These are phyloP conservation scores for Cystobasidium slooffiae DNA, from an alignment of 1,284 basidiomycete genomes.

Conservation along the genomic window DNA sequence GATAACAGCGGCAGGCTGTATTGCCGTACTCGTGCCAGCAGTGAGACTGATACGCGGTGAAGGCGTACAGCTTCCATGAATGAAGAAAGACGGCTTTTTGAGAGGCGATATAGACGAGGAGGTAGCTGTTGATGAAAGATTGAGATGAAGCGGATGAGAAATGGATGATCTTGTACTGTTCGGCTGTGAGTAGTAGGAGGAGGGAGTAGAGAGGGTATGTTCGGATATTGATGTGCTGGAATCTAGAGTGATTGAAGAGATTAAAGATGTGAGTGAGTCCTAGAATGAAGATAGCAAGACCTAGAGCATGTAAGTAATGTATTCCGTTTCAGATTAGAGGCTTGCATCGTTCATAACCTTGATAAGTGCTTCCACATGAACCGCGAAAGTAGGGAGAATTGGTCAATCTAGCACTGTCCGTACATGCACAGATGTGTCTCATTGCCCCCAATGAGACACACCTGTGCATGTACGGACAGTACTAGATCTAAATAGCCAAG, in stretches of 20 bases:
- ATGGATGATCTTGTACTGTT: conserved; percentile 1
- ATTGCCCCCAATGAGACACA: neutral
- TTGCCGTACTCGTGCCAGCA: neutral
- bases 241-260: conserved; percentile 6
- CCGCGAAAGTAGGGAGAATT: neutral
- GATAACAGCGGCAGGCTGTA: neutral
- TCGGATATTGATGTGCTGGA: neutral
- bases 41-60: neutral
- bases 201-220: conserved; percentile 5
- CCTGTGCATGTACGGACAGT: neutral
- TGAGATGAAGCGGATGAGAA: neutral
- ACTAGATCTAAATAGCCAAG: neutral
- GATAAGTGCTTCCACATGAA: too few species aligned
- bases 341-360: neutral
- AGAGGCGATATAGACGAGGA: neutral
- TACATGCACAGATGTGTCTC: neutral
- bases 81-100: neutral
- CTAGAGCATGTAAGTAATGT: neutral
- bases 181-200: conserved; percentile 3
- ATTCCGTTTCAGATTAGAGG: neutral
- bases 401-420: too few species aligned
- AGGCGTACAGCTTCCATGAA: neutral
- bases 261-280: conserved; percentile 17
- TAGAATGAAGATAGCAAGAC: neutral
- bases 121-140: neutral